Conservation (phyloP, 805 yeast genomes). For the Saccharomycopsis lassenensis region DNA sequence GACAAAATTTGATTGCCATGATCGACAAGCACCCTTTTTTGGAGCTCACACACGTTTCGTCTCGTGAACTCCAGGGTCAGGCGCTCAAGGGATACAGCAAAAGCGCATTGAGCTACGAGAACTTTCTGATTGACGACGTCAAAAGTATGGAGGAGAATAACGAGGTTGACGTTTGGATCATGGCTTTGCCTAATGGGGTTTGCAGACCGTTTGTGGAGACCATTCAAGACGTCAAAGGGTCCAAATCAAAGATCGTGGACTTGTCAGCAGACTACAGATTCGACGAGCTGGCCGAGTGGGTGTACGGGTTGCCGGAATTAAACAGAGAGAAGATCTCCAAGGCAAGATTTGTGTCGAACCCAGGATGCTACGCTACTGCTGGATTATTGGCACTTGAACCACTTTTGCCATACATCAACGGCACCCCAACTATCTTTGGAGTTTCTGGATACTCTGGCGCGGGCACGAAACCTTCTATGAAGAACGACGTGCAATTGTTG, state of each 20-base stretch:
- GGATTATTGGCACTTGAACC: conserved; percentile 92
- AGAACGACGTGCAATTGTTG: conserved; percentile 72
- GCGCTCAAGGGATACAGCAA: conserved; percentile 82
- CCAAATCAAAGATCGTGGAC: conserved; percentile 61
- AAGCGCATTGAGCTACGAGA: conserved; percentile 67
- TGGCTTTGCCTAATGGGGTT: conserved; percentile 98
- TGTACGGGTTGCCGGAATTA: conserved; percentile 91
- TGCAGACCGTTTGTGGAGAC: conserved; percentile 83
- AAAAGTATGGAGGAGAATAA: conserved; percentile 61
- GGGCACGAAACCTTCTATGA: conserved; percentile 96
- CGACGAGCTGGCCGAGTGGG: conserved; percentile 81
- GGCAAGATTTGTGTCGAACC: conserved; percentile 83
- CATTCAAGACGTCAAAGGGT: conserved; percentile 45
- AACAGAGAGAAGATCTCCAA: conserved; percentile 53
- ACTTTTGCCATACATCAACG: conserved; percentile 46
- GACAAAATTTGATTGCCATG: conserved; percentile 81
- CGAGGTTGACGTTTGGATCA: conserved; percentile 92
- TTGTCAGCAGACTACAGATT: conserved; percentile 94
- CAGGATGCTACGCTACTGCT: conserved; percentile 99
- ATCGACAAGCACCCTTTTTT: conserved; percentile 81
- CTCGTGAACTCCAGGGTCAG: conserved; percentile 87
- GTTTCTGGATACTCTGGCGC: conserved; percentile 99
- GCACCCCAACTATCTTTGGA: conserved; percentile 82
- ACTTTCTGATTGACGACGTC: conserved; percentile 80
- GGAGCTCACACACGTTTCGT: conserved; percentile 87